Evolutionary conservation across 2,329 filamentous ascomycete species (phyloP).

Genomic region (Sporothrix humicola): DNA sequence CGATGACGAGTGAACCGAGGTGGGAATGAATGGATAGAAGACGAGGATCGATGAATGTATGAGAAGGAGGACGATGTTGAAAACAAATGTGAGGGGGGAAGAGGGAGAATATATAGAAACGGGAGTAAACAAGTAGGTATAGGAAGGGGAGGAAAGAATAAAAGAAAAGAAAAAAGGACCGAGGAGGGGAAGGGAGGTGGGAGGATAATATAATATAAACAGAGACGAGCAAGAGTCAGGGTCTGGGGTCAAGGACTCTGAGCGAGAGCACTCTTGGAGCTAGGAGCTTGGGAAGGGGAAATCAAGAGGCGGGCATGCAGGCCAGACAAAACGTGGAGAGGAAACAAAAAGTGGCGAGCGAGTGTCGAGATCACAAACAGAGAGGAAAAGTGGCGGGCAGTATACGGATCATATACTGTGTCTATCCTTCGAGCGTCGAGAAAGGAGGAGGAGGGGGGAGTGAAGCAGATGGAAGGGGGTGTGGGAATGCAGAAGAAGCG

Average conservation of each 20-base stretch:
- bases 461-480: not conserved
- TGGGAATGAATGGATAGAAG: not conserved
- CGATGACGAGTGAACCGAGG: not conserved
- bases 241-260: not conserved
- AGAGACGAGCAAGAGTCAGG: not conserved
- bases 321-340: constrained; percentile 12
- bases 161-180: not conserved
- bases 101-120: not conserved
- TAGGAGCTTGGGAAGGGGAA: constrained; percentile 9
- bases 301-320: constrained; percentile 1
- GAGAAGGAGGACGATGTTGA: not conserved
- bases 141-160: not conserved
- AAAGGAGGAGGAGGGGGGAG: not conserved
- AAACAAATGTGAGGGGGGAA: not conserved
- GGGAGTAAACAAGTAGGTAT: not conserved
- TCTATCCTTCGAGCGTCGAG: not conserved
- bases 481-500: not conserved
- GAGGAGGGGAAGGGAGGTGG: not conserved
- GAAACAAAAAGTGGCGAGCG: constrained; percentile 1
- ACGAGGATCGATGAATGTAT: not conserved
- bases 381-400: not conserved
- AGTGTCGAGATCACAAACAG: constrained; percentile 3
- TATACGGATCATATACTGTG: not conserved
- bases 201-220: constrained; percentile 16
- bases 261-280: not conserved